Evolutionary conservation across 2,329 filamentous ascomycete genomes (phyloP).

Genomic region (Fusarium nanum): DNA sequence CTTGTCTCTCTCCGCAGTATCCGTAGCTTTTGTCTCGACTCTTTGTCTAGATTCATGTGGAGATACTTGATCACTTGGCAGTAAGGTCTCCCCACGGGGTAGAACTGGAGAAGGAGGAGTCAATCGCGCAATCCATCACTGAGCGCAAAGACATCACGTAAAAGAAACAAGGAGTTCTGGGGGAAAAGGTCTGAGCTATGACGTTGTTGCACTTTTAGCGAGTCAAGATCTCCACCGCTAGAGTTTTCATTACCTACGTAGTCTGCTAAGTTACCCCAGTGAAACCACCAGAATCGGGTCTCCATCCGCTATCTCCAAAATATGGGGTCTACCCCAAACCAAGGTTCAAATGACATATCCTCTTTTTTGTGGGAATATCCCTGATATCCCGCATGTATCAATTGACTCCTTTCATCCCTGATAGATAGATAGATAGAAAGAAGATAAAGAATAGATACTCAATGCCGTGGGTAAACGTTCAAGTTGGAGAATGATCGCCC

Average conservation of each 20-base stretch:
- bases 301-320: conserved; percentile 20
- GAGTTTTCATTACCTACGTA: conserved; percentile 20
- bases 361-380: conserved; percentile 24
- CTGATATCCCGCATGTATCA: neutral
- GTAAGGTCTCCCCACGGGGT: conserved; percentile 2
- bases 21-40: conserved; percentile 3
- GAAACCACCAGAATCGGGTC: neutral
- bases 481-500: neutral
- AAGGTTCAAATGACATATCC: conserved; percentile 1
- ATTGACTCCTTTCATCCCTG: neutral
- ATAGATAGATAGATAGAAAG: too few relatives aligned
- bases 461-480: neutral
- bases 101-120: neutral
- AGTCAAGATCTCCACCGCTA: neutral
- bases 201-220: conserved; percentile 7
- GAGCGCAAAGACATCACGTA: conserved; percentile 22
- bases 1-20: neutral
- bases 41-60: conserved; percentile 6
- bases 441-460: neutral
- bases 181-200: conserved; percentile 5
- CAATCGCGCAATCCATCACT: neutral
- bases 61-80: neutral
- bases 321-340: conserved; percentile 13
- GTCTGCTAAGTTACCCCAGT: neutral
- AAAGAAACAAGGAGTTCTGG: conserved; percentile 13